Evolutionary conservation across 768 basidiomycete genomes (phyloP), one percentile per base, ranked within the genome.

Genomic region (Mycena haematopus): DNA sequence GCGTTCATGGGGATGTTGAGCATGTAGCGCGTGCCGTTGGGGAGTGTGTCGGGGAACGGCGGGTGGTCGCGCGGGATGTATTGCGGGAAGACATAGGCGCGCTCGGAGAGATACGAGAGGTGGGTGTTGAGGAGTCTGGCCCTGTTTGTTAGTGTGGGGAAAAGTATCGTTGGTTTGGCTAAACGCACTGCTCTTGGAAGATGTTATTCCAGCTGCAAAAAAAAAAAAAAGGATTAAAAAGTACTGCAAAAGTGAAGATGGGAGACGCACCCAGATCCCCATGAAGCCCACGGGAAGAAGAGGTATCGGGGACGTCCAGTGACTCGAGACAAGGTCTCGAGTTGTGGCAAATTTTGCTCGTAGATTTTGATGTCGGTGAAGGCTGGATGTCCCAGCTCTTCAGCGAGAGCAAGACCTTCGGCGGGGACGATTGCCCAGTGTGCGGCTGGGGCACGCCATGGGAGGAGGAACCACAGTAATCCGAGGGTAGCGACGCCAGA

Each of bases 1-100:
- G 65, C 65, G 55, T 65, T 65, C 52, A 65, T 61, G 1, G 65
- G 60, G 11, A 65, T 27, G 4, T 62, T 22, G 1, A 65, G 52
- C 51, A 49, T 29, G 27, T 61, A 38, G 2, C 65, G 49, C 5
- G 55, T 62, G 24, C 65, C 65, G 31, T 57, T 35, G 0, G 33
- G 5, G 1, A 61, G 60, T 8, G 38, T 58, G 29, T 65, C 65
- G 11, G 65, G 65, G 21, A 65, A 65, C 6, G 60, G 65, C 6
- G 56, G 55, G 33, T 65, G 59, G 44, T 60, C 59, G 8, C 56
- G 44, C 1, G 64, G 50, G 22, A 58, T 54, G 22, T 61, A 65
- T 7, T 47, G 21, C 6, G 35, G 45, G 36, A 65, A 65, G 6
- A 65, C 56, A 19, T 61, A 61, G 3, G 45, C 59, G 5, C 65